Evolutionary conservation across 176 grass and related monocot species (phyloP), one percentile per base, ranked within the genome.

Genomic region (Chrysopogon serrulatus): DNA sequence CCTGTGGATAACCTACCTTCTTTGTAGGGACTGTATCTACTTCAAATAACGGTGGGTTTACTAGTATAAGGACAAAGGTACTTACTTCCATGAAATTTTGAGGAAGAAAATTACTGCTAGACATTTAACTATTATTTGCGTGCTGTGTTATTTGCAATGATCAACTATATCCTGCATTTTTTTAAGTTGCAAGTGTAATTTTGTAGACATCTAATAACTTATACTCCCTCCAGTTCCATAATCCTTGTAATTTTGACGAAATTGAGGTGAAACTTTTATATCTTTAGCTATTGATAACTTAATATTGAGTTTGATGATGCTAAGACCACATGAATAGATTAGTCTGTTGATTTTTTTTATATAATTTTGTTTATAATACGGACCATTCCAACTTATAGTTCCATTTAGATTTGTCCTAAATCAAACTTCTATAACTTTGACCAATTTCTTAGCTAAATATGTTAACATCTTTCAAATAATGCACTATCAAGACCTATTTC

Each of bases 41-140:
- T 90, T 91, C 96, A 82, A 98, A 98, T 59, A 98, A 98, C 23
- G 96, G 96, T 60, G 96, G 96, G 33, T 98, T 98, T 84, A 90
- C 96, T 64, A 98, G 96, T 85, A 95, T 98, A 82, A 98, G 96
- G 73, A 95, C 96, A 78, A 98, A 98, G 91, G 96, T 98, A 93
- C 77, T 45, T 84, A 57, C 51, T 90, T 42, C 24, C 44, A 42
- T 74, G 60, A 79, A 85, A 65, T 71, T 32, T 53, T 11, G 7
- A 10, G 51, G 51, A 65, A 51, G 0, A 31, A 78, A 71, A 63
- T 62, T 39, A 63, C 53, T 64, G 5, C 36, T 60, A 24, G n/a
- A 6, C 27, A 84, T 85, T 39, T 31, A 14, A 17, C 53, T 81
- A 34, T 76, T 80, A 48, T 48, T 80, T 79, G 27, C 1, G 61